A percentile compares a stretch with the other conserved stretches of the same genome.
Evolutionary conservation across 202 grass and related monocot genomes (phyloP).

Genomic region (Setaria viridis): DNA sequence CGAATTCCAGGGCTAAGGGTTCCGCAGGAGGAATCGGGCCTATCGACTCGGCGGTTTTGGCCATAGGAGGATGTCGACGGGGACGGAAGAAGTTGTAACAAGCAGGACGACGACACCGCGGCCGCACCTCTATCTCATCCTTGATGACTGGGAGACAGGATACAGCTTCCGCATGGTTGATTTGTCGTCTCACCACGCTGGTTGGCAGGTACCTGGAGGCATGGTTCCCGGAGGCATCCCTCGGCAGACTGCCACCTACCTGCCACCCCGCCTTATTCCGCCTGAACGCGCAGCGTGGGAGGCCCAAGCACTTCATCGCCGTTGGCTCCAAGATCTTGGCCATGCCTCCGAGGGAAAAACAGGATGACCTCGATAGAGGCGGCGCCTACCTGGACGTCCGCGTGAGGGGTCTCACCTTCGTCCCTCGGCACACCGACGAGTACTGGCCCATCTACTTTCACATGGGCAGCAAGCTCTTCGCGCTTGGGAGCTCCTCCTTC

Average conservation of each 20-base stretch:
- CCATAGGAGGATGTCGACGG: too few relatives aligned
- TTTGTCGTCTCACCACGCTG: too few relatives aligned
- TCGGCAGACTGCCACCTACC: not conserved
- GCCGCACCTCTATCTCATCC: too few relatives aligned
- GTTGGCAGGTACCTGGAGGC: too few relatives aligned
- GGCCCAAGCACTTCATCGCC: too few relatives aligned
- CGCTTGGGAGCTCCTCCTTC: not conserved
- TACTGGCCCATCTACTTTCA: not conserved
- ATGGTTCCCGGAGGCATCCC: too few relatives aligned
- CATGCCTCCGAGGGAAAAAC: not conserved
- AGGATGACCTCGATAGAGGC: not conserved
- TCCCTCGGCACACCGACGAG: not conserved
- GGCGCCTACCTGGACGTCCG: not conserved
- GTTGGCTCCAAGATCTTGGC: constrained; percentile 2
- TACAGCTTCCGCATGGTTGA: too few relatives aligned
- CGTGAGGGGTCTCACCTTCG: not conserved
- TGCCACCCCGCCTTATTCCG: not conserved
- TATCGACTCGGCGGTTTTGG: too few relatives aligned
- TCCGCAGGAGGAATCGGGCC: too few relatives aligned
- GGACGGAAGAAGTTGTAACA: not conserved
- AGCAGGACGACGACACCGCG: too few relatives aligned
- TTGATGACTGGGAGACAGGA: too few relatives aligned
- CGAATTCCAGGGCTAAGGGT: too few relatives aligned
- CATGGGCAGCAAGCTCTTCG: not conserved
- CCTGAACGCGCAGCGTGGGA: not conserved